Conservation (phyloP, 164 flowering plant genomes). For the Stephania japonica region DNA sequence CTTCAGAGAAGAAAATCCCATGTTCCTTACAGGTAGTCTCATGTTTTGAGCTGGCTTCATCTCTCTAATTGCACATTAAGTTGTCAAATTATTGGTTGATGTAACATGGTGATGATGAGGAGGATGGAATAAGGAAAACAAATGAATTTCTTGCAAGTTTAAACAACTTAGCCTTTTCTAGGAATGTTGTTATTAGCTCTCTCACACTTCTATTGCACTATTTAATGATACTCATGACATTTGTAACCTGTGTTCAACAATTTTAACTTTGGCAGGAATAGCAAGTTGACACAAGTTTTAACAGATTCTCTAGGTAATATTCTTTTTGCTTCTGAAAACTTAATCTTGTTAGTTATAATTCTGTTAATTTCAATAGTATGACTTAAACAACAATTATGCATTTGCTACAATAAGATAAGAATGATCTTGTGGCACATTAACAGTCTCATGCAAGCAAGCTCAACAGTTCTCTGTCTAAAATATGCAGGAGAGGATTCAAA, state of each 20-base stretch:
- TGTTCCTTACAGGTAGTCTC: constrained; percentile 52
- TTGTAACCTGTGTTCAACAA: background rate
- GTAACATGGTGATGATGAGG: too few relatives aligned
- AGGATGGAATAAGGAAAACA: background rate
- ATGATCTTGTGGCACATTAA: background rate
- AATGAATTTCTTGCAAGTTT: background rate
- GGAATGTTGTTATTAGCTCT: background rate
- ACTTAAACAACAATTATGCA: too few relatives aligned
- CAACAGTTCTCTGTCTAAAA: background rate
- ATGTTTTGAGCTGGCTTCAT: background rate
- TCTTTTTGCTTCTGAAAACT: constrained; percentile 2
- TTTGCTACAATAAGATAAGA: background rate
- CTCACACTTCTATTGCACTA: background rate
- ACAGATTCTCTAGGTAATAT: constrained; percentile 61
- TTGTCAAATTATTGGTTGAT: background rate
- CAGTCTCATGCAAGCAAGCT: background rate
- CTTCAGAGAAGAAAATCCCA: constrained; percentile 47
- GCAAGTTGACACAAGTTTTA: constrained; percentile 71
- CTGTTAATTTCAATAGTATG: background rate
- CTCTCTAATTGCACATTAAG: background rate
- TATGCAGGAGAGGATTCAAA: constrained; percentile 59
- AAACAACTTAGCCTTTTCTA: too few relatives aligned
- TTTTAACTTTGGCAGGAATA: constrained; percentile 47
- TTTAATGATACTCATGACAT: background rate
- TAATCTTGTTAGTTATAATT: background rate